Percentiles rank a stretch among this genome's conserved stretches.
Conservation (phyloP, 768 basidiomycete species). For the Hemileccinum impolitum region DNA sequence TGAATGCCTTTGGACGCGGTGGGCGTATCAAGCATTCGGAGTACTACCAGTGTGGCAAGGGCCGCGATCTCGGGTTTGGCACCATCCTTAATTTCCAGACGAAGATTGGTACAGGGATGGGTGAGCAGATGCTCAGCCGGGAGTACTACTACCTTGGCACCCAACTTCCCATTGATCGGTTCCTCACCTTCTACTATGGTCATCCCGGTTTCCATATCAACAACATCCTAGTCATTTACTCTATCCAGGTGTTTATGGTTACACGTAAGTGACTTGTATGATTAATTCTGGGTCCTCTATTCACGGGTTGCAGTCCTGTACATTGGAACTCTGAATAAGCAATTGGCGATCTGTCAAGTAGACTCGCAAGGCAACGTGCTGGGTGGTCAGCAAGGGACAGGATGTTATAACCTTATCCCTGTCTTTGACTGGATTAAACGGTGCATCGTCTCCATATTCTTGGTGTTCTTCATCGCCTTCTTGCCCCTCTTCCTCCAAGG, state of each 20-base stretch:
- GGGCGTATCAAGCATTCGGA: slow-evolving; percentile 99
- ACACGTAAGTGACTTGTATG: slow-evolving; percentile 56
- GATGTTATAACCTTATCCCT: slow-evolving; percentile 92
- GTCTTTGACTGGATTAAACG: slow-evolving; percentile 98
- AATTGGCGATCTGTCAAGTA: slow-evolving; percentile 82
- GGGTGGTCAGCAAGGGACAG: slow-evolving; percentile 71
- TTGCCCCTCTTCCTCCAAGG: slow-evolving; percentile 95
- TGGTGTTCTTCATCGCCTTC: slow-evolving; percentile 98
- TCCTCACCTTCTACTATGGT: slow-evolving; percentile 99
- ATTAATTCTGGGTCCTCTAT: neutral
- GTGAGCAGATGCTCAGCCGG: slow-evolving; percentile 98
- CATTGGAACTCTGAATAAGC: slow-evolving; percentile 95
- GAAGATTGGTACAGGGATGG: slow-evolving; percentile 99
- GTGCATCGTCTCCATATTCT: slow-evolving; percentile 95
- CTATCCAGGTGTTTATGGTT: slow-evolving; percentile 97
- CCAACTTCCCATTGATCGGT: slow-evolving; percentile 95
- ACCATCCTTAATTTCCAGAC: slow-evolving; percentile 99
- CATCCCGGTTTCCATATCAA: slow-evolving; percentile 99
- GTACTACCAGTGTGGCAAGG: slow-evolving; percentile 99
- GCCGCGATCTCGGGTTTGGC: slow-evolving; percentile 97
- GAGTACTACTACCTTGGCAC: slow-evolving; percentile 99
- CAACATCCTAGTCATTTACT: slow-evolving; percentile 98
- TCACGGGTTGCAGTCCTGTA: slow-evolving; percentile 62
- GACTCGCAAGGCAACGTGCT: slow-evolving; percentile 79
- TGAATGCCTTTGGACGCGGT: slow-evolving; percentile 97